Evolutionary conservation across 805 yeast species (phyloP).

Genomic region (Metschnikowia peoriensis): DNA sequence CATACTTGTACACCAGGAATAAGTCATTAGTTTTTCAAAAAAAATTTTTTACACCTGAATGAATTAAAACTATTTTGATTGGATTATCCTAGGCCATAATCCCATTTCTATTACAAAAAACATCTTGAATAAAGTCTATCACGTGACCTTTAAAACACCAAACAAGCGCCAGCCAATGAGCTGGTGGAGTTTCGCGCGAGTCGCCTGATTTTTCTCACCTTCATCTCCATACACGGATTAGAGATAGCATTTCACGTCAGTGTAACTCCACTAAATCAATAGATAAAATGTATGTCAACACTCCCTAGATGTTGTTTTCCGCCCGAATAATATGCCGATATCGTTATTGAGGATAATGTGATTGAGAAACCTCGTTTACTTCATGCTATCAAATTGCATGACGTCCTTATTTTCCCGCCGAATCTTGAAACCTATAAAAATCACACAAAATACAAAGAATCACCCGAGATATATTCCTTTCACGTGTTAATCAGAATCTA

Average conservation of each 20-base stretch:
- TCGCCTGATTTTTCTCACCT: conserved; percentile 11
- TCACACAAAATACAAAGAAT: not conserved
- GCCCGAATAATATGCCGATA: not conserved
- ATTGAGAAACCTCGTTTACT: not conserved
- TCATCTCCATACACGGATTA: not conserved
- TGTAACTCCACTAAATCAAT: not conserved
- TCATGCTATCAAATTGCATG: not conserved
- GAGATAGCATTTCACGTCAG: conserved; percentile 3
- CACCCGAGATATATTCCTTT: not conserved
- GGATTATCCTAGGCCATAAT: not conserved
- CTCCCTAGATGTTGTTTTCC: not conserved
- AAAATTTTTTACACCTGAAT: too few species aligned
- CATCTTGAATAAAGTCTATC: not conserved
- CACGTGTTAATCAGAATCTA: too few species aligned
- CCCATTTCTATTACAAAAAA: not conserved
- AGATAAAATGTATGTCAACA: conserved; percentile 3
- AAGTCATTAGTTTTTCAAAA: too few species aligned
- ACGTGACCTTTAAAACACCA: conserved; percentile 1
- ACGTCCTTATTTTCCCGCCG: not conserved
- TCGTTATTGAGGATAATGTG: not conserved
- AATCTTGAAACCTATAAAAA: not conserved
- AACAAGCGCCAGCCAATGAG: conserved; percentile 6
- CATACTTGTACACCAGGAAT: too few species aligned
- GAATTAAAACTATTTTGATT: too few species aligned
- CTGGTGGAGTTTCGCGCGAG: conserved; percentile 6